Percentiles rank a stretch among this genome's conserved stretches.
Evolutionary conservation across 495 filamentous ascomycete genomes (phyloP).

Genomic region (Tuber brumale): DNA sequence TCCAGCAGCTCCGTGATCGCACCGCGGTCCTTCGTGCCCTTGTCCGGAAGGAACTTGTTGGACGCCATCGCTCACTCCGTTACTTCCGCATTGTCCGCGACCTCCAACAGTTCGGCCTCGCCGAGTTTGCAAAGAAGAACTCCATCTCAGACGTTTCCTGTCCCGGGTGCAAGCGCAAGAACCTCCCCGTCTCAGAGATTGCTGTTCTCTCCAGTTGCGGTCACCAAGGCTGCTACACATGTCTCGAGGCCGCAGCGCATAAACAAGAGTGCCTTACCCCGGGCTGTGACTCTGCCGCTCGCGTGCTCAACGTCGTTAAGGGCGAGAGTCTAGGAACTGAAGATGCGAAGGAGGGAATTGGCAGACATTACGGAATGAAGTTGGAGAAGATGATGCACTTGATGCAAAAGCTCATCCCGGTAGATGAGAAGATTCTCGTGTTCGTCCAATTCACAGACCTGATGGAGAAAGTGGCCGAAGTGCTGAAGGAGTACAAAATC

Average conservation of each 20-base stretch:
- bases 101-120: slow-evolving; percentile 38
- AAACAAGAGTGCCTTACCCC: slow-evolving; percentile 34
- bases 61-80: slow-evolving; percentile 40
- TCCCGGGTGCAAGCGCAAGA: slow-evolving; percentile 37
- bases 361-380: slow-evolving; percentile 47
- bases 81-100: slow-evolving; percentile 41
- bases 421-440: slow-evolving; percentile 49
- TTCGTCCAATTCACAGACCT: slow-evolving; percentile 52
- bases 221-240: slow-evolving; percentile 48
- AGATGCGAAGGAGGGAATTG: slow-evolving; percentile 34
- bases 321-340: slow-evolving; percentile 42
- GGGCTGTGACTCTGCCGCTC: slow-evolving; percentile 35
- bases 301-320: slow-evolving; percentile 43
- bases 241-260: slow-evolving; percentile 40
- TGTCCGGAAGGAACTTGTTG: slow-evolving; percentile 39
- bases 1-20: slow-evolving; percentile 36
- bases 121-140: slow-evolving; percentile 32
- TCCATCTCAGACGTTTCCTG: slow-evolving; percentile 40
- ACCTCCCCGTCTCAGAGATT: slow-evolving; percentile 34
- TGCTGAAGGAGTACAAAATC: slow-evolving; percentile 35
- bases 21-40: slow-evolving; percentile 35
- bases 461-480: slow-evolving; percentile 41
- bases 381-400: slow-evolving; percentile 48
- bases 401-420: slow-evolving; percentile 44
- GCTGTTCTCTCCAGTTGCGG: slow-evolving; percentile 50